Conservation (phyloP, 2,329 filamentous ascomycete species). For the Cercospora sp. region DNA sequence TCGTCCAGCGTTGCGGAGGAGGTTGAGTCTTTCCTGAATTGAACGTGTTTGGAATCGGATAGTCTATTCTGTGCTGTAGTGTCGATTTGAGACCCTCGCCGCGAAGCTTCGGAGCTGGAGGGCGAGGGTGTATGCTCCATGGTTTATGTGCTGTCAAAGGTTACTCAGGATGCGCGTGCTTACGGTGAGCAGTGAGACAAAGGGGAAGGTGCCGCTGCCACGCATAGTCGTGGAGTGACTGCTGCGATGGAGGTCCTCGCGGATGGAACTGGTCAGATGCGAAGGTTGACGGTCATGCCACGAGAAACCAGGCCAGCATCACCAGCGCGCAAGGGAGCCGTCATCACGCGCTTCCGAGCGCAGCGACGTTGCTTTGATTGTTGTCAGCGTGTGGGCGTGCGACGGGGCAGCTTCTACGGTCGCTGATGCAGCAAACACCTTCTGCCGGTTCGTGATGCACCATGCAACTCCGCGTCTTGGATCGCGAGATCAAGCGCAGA, state of each 20-base stretch:
- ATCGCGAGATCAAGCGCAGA: neutral
- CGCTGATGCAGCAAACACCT: neutral
- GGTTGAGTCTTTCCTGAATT: conserved; percentile 22
- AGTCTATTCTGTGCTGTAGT: conserved; percentile 4
- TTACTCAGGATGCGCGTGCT: conserved; percentile 1
- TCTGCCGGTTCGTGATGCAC: neutral
- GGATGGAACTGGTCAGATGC: neutral
- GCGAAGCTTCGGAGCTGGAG: conserved; percentile 18
- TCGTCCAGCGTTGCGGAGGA: conserved; percentile 18
- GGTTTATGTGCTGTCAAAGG: conserved; percentile 3
- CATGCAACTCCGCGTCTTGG: neutral
- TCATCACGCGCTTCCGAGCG: neutral
- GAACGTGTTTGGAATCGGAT: conserved; percentile 26
- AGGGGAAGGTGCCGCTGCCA: conserved; percentile 5
- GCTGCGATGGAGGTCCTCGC: neutral
- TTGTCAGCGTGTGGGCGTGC: neutral
- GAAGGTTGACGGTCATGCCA: neutral
- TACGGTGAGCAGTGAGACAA: conserved; percentile 4
- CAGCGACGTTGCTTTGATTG: neutral
- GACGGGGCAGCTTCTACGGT: neutral
- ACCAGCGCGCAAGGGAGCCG: neutral
- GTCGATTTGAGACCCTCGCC: conserved; percentile 17
- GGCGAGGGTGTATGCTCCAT: conserved; percentile 23
- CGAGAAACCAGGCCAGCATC: neutral
- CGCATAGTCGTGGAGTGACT: conserved; percentile 5